phyloP scores from a whole-genome alignment of 2,329 filamentous ascomycete species.

The Shiraia sp. region DNA sequence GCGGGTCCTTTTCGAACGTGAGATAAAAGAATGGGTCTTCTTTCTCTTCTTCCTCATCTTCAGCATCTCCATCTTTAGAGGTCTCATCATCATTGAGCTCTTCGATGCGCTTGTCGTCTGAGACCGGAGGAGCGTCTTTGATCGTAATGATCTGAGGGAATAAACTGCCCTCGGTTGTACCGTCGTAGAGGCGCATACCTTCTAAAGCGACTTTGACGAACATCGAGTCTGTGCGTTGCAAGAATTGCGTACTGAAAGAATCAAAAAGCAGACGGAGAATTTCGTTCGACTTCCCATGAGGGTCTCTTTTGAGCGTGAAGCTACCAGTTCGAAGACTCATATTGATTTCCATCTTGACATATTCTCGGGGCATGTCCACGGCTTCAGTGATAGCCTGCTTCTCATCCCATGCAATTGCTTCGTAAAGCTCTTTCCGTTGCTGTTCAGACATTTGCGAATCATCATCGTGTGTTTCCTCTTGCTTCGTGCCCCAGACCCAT shows the following conservation, averaged over 20 bases:
- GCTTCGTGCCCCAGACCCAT: slow-evolving; percentile 77
- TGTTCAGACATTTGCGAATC: slow-evolving; percentile 91
- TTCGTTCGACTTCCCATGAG: slow-evolving; percentile 76
- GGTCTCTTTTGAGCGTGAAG: slow-evolving; percentile 88
- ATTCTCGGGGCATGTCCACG: slow-evolving; percentile 87
- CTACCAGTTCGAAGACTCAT: slow-evolving; percentile 93
- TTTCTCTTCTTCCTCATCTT: slow-evolving; percentile 51
- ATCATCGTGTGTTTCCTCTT: slow-evolving; percentile 68
- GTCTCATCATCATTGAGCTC: slow-evolving; percentile 55
- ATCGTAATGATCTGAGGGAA: slow-evolving; percentile 95
- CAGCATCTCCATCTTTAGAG: slow-evolving; percentile 48
- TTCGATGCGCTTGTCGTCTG: slow-evolving; percentile 54
- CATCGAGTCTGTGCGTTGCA: slow-evolving; percentile 89
- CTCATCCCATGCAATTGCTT: slow-evolving; percentile 98
- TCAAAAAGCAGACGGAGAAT: slow-evolving; percentile 93
- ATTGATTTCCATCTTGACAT: slow-evolving; percentile 89
- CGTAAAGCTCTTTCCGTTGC: slow-evolving; percentile 93
- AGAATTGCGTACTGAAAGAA: slow-evolving; percentile 84
- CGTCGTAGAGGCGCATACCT: slow-evolving; percentile 91
- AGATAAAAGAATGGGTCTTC: slow-evolving; percentile 88
- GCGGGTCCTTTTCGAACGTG: slow-evolving; percentile 90
- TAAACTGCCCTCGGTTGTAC: slow-evolving; percentile 86
- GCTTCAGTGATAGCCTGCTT: slow-evolving; percentile 86
- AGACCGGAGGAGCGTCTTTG: slow-evolving; percentile 75
- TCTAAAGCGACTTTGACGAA: slow-evolving; percentile 88